Conservation (phyloP, 306 rosid species). For the Lathyrus aphaca region DNA sequence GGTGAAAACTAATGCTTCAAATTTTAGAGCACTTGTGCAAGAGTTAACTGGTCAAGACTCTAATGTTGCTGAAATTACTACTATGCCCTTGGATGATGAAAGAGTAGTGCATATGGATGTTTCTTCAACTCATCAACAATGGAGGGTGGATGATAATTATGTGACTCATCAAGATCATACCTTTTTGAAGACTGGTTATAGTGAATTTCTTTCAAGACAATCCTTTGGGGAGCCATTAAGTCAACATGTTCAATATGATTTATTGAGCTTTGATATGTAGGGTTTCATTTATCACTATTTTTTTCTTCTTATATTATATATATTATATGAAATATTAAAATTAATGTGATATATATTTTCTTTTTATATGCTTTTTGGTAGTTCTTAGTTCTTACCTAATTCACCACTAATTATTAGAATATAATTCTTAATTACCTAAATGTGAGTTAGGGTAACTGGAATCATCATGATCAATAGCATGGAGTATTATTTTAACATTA, state of each 20-base stretch:
- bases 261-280: conserved; percentile 44
- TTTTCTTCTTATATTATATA: not conserved
- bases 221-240: conserved; percentile 35
- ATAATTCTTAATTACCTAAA: not conserved
- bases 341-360: conserved; percentile 4
- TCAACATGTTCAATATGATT: conserved; percentile 36
- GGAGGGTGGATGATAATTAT: conserved; percentile 12
- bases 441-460: not conserved
- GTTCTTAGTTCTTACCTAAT: not conserved
- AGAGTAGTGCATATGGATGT: conserved; percentile 5
- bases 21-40: conserved; percentile 85
- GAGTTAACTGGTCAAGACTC: conserved; percentile 85
- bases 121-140: conserved; percentile 20
- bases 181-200: conserved; percentile 37
- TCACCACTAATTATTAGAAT: not conserved
- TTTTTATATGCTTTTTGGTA: not conserved
- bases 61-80: conserved; percentile 54
- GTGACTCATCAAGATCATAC: not conserved
- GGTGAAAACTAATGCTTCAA: conserved; percentile 74
- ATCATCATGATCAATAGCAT: too few relatives aligned
- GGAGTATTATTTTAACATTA: too few relatives aligned
- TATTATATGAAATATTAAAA: not conserved
- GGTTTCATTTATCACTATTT: not conserved
- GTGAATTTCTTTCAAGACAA: conserved; percentile 36
- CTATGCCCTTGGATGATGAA: conserved; percentile 44